Evolutionary conservation across 2,329 filamentous ascomycete genomes (phyloP), one percentile per base, ranked within the genome.

Genomic region (Arthrobotrys sinensis): DNA sequence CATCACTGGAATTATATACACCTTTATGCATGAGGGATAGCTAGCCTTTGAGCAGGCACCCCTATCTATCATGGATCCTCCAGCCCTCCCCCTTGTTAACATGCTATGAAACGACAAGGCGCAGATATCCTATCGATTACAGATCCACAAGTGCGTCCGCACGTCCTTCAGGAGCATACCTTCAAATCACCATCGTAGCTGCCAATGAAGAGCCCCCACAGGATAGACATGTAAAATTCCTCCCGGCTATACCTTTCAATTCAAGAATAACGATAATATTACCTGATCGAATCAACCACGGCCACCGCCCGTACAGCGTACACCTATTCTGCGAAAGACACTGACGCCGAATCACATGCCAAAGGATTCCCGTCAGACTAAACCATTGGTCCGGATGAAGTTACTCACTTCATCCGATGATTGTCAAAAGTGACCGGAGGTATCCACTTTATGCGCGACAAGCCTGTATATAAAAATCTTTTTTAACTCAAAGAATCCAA

Each of bases 271-370:
- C 24, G 24, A 28, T 28, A 28, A 2, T 4, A 28, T 28, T 28
- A 28, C 2, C 24, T 28, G 24, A 28, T 28, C 24, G 24, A 28
- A 28, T 28, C 24, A 28, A 28, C 4, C 24, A 28, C 24, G 24
- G 24, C 24, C 24, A 28, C 24, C 24, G 52, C 34, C 52, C 52
- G 52, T 55, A 24, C 52, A 19, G 38, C 32, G 1, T 19, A 11
- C 10, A 60, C 24, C 28, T 34, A 55, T 55, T 10, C 16, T 19
- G 28, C 24, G 14, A 36, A 34, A 52, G 32, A 28, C 16, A 21
- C 32, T 40, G 53, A 60, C 53, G 14, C 53, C 34, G 14, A 60
- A 60, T 60, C 53, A 60, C 53, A 60, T 60, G 53, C 8, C n/a
- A 60, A 60, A 60, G 34, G 32, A 40, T 60, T 28, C 53, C 38